Percentiles rank a stretch among this genome's conserved stretches.
Conservation (phyloP, 2,329 filamentous ascomycete species). For the Penicillium corylophilum region DNA sequence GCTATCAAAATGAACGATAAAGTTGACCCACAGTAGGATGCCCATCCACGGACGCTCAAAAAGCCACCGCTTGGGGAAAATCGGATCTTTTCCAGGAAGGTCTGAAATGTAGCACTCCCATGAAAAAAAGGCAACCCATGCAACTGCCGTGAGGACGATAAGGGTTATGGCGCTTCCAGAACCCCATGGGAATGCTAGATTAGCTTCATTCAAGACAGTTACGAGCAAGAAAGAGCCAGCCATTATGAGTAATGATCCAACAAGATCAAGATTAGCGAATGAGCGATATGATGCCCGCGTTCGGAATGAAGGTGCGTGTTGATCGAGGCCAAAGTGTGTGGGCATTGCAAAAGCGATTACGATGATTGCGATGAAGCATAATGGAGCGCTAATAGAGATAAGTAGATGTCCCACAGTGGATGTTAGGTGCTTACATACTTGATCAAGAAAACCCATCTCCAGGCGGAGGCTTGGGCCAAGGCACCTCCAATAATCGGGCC, state of each 20-base stretch:
- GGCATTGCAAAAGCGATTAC: conserved; percentile 22
- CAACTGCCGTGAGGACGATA: conserved; percentile 23
- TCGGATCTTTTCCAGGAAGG: conserved; percentile 23
- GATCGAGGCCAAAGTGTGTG: conserved; percentile 25
- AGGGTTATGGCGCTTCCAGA: conserved; percentile 35
- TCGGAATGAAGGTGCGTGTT: conserved; percentile 26
- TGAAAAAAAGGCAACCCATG: conserved; percentile 32
- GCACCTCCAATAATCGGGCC: conserved; percentile 28
- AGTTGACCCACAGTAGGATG: conserved; percentile 23
- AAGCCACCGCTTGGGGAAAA: conserved; percentile 31
- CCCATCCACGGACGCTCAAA: conserved; percentile 27
- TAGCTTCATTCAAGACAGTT: conserved; percentile 48
- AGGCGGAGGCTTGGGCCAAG: conserved; percentile 21
- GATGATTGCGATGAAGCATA: conserved; percentile 21
- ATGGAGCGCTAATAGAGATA: conserved; percentile 9
- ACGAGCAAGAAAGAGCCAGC: conserved; percentile 47
- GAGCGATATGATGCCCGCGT: conserved; percentile 27
- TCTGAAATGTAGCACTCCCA: conserved; percentile 32
- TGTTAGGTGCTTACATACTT: conserved; percentile 16
- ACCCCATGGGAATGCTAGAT: conserved; percentile 45
- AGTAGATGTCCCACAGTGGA: neutral
- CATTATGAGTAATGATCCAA: conserved; percentile 34
- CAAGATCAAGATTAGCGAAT: conserved; percentile 24
- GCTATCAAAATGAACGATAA: neutral
- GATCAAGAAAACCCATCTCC: conserved; percentile 32